phyloP scores from a whole-genome alignment of 495 filamentous ascomycete species.

The Sabuloglossum arenarium region DNA sequence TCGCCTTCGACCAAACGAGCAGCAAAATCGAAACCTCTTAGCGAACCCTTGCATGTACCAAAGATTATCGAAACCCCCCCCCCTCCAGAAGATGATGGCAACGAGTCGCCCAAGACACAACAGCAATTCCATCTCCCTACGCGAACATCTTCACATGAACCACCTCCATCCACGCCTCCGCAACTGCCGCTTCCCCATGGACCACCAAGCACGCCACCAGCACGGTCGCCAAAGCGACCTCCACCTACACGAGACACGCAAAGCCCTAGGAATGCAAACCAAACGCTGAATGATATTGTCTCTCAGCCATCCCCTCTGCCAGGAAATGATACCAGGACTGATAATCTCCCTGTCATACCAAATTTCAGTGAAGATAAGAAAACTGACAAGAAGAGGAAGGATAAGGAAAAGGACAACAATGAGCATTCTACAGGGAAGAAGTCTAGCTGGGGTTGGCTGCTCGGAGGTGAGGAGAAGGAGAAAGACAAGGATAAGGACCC shows the following conservation, averaged over 20 bases:
- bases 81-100: conserved; percentile 21
- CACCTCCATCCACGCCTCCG: conserved; percentile 14
- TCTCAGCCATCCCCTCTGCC: conserved; percentile 43
- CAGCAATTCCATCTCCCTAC: conserved; percentile 20
- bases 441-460: conserved; percentile 69
- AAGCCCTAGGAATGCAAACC: conserved; percentile 7
- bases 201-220: background rate
- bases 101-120: conserved; percentile 4
- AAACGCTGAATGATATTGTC: conserved; percentile 38
- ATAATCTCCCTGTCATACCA: conserved; percentile 67
- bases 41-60: conserved; percentile 20
- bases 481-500: conserved; percentile 32
- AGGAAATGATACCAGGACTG: conserved; percentile 50
- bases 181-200: conserved; percentile 11
- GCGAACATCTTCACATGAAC: conserved; percentile 34
- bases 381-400: conserved; percentile 35
- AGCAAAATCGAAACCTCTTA: background rate
- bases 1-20: background rate
- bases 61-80: conserved; percentile 50
- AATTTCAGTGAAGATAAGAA: conserved; percentile 50
- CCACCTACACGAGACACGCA: conserved; percentile 16
- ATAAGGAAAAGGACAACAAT: conserved; percentile 31
- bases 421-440: conserved; percentile 32
- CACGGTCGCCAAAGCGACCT: conserved; percentile 18
- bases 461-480: conserved; percentile 47